phyloP scores from a whole-genome alignment of 1,284 basidiomycete genomes.

The Austroboletus niveus region DNA sequence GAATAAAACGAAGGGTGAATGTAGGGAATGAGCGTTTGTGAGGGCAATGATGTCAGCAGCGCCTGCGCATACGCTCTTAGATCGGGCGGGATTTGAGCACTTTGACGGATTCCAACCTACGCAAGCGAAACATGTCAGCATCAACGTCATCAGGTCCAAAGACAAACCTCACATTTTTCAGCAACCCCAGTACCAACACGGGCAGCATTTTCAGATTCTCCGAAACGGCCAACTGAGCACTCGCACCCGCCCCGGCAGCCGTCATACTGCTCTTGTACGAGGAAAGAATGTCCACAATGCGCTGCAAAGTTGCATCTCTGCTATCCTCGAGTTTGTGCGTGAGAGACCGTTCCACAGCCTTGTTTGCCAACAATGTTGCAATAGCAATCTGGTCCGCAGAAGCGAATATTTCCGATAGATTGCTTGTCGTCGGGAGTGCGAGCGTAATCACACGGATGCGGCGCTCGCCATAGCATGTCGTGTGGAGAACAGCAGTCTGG shows the following conservation, averaged over 20 bases:
- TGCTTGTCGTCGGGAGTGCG: slow-evolving; percentile 91
- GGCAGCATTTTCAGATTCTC: slow-evolving; percentile 96
- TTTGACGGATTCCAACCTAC: slow-evolving; percentile 91
- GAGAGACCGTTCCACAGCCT: slow-evolving; percentile 92
- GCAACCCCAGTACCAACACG: slow-evolving; percentile 81
- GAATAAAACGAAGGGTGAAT: slow-evolving; percentile 95
- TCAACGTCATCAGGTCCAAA: background rate
- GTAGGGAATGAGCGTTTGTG: slow-evolving; percentile 90
- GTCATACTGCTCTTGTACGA: slow-evolving; percentile 99
- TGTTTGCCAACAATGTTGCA: slow-evolving; percentile 88
- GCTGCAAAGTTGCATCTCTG: slow-evolving; percentile 87
- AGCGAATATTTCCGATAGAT: slow-evolving; percentile 91
- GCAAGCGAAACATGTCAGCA: slow-evolving; percentile 2
- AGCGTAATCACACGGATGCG: slow-evolving; percentile 94
- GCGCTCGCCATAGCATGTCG: slow-evolving; percentile 93
- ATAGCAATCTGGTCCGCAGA: slow-evolving; percentile 95
- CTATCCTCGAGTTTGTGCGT: slow-evolving; percentile 93
- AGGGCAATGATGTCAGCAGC: slow-evolving; percentile 87
- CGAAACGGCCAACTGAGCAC: slow-evolving; percentile 89
- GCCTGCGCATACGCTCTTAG: slow-evolving; percentile 94
- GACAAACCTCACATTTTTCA: slow-evolving; percentile 78
- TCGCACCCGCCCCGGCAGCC: slow-evolving; percentile 86
- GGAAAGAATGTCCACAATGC: slow-evolving; percentile 85
- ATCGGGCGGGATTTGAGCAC: slow-evolving; percentile 94
- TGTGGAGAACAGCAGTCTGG: slow-evolving; percentile 95